A percentile compares a stretch with the other conserved stretches of the same genome.
Evolutionary conservation across 140 eudicot species (phyloP).

Genomic region (Anethum foeniculum): DNA sequence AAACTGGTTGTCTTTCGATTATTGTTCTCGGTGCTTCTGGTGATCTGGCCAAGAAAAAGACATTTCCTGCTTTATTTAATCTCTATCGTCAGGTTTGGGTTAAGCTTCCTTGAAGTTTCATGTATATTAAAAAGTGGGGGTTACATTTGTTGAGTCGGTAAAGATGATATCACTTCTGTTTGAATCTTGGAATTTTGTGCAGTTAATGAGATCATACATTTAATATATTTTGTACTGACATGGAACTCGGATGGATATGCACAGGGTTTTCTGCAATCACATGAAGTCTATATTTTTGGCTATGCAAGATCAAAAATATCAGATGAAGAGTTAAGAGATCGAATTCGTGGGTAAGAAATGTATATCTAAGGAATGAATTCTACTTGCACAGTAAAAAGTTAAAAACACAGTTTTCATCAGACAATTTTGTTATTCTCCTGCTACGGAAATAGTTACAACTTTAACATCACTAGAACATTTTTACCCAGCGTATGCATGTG

Average conservation of each 20-base stretch:
- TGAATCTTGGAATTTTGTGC: not conserved
- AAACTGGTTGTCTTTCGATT: slow-evolving; percentile 70
- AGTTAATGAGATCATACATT: not conserved
- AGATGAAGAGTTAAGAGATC: slow-evolving; percentile 63
- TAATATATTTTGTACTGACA: not conserved
- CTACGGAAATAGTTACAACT: not conserved
- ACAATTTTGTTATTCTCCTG: not conserved
- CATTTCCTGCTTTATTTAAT: slow-evolving; percentile 85
- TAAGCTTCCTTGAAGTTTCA: slow-evolving; percentile 4
- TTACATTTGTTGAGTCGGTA: slow-evolving; percentile 2
- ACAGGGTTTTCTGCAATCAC: slow-evolving; percentile 65
- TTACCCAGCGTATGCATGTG: not conserved
- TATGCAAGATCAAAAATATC: slow-evolving; percentile 84
- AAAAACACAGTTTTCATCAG: not conserved
- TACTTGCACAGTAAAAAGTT: not conserved
- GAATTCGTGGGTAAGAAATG: slow-evolving; percentile 76
- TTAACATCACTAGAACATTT: not conserved
- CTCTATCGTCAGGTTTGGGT: slow-evolving; percentile 63
- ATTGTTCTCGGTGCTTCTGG: slow-evolving; percentile 99
- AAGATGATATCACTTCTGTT: not conserved
- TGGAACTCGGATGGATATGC: slow-evolving; percentile 6
- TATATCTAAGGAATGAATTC: not conserved
- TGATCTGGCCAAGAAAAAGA: slow-evolving; percentile 86
- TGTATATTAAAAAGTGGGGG: not conserved
- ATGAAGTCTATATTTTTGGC: slow-evolving; percentile 88